phyloP scores from a whole-genome alignment of 345 rosid genomes.

The Raphanus raphanistrum region DNA sequence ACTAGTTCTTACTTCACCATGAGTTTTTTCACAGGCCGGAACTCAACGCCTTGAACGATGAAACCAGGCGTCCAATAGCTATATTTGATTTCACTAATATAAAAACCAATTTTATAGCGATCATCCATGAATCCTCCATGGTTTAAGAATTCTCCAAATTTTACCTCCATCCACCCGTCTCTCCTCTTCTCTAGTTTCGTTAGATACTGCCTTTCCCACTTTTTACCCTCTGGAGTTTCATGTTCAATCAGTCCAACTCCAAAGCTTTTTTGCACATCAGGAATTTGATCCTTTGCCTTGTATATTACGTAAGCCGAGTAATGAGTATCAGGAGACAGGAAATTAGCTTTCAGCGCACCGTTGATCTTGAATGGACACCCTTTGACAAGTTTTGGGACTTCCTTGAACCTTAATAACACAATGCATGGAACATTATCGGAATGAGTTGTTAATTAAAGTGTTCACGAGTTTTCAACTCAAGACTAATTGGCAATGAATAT shows the following conservation, averaged over 20 bases:
- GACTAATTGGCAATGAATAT: not conserved
- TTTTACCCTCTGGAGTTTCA: not conserved
- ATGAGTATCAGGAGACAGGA: not conserved
- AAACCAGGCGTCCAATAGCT: not conserved
- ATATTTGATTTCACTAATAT: not conserved
- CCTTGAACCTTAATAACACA: not conserved
- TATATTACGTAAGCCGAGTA: not conserved
- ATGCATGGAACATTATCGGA: not conserved
- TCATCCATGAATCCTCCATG: not conserved
- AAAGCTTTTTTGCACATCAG: not conserved
- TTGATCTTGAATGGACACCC: not conserved
- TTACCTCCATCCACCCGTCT: not conserved
- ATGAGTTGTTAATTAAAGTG: not conserved
- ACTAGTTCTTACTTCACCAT: not conserved
- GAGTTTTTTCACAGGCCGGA: conserved; percentile 9
- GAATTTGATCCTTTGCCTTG: not conserved
- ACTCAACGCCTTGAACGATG: conserved; percentile 27
- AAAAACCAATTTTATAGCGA: not conserved
- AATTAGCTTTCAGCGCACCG: not conserved
- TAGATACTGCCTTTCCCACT: not conserved
- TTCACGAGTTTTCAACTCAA: not conserved
- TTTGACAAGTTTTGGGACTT: not conserved
- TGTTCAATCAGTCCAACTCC: not conserved
- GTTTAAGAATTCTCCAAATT: not conserved
- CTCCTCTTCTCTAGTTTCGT: not conserved